These are phyloP conservation scores for Solanum boliviense DNA, from an alignment of 257 asterid species.

Conservation along the genomic window DNA sequence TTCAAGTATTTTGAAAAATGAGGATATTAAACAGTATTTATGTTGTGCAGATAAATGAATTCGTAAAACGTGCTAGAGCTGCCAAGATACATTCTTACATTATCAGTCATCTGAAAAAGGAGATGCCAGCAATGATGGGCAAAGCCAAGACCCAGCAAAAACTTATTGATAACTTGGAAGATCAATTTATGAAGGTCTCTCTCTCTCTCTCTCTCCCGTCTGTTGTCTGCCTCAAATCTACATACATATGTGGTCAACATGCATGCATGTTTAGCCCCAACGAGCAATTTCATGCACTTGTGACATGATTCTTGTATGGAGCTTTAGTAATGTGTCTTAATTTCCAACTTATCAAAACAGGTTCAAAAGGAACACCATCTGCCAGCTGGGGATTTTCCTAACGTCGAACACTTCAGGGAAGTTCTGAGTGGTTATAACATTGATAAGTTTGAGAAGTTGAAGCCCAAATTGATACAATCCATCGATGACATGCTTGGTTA, in stretches of 20 bases:
- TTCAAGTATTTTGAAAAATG: not conserved
- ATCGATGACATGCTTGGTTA: constrained; percentile 96
- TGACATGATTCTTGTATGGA: not conserved
- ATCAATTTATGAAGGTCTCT: constrained; percentile 71
- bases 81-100: constrained; percentile 91
- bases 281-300: not conserved
- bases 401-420: constrained; percentile 64
- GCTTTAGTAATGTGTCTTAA: not conserved
- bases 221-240: not conserved
- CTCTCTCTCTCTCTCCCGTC: not conserved
- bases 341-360: constrained; percentile 17
- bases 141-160: constrained; percentile 86
- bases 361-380: constrained; percentile 75
- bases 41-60: constrained; percentile 72
- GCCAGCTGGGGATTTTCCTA: constrained; percentile 93
- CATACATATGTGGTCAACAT: not conserved
- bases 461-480: constrained; percentile 67
- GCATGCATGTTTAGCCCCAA: not conserved
- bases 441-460: constrained; percentile 85
- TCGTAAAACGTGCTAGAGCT: constrained; percentile 91
- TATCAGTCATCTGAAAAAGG: constrained; percentile 71
- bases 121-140: constrained; percentile 99
- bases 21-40: not conserved
- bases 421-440: constrained; percentile 58
- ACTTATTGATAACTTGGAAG: constrained; percentile 66